Evolutionary conservation across 257 asterid species (phyloP), one percentile per base, ranked within the genome.

Genomic region (Cruciata laevipes): DNA sequence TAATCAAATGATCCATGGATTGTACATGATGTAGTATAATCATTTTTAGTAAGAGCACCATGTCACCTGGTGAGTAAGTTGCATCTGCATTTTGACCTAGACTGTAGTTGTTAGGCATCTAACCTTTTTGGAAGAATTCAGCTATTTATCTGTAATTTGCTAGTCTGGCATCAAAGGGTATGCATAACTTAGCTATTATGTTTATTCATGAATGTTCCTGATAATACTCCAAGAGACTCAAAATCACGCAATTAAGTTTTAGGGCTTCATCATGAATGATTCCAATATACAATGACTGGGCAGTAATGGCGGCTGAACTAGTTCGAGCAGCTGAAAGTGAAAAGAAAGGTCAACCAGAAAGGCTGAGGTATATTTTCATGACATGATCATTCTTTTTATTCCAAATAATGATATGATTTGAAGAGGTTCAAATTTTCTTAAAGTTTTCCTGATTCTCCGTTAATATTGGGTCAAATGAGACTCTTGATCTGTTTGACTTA

Each of bases 231-330:
- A 27, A 30, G 55, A 21, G 49, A 70, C 12, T 20, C 20, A 2
- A 38, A 38, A 24, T 2, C 37, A 30, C 18, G 6, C 64, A 14
- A 33, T 17, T 32, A 2, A 24, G 59, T 24, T 38, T 71, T 25
- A 37, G 32, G 61, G 20, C 17, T 49, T 63, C 21, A 44, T 18
- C 18, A 30, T 27, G 21, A 24, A 33, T 21, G 40, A n/a, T 52
- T n/a, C 20, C 6, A 55, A 37, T 63, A 3, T 14, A 47, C 63
- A 30, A 30, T 42, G 70, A 25, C 60, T 78, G 57, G 72, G 64
- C 91, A 93, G 99, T 90, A 75, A 90, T 93, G 99, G 99, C 99
- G 61, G 97, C 97, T 16, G 99, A 93, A 82, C 92, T 93, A 17
- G 94, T 88, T 74, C 87, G 96, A 69, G 85, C 81, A 31, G 89